A percentile compares a stretch with the other conserved stretches of the same genome.
phyloP scores from a whole-genome alignment of 2,329 filamentous ascomycete species.

The Pseudogymnoascus sp. region DNA sequence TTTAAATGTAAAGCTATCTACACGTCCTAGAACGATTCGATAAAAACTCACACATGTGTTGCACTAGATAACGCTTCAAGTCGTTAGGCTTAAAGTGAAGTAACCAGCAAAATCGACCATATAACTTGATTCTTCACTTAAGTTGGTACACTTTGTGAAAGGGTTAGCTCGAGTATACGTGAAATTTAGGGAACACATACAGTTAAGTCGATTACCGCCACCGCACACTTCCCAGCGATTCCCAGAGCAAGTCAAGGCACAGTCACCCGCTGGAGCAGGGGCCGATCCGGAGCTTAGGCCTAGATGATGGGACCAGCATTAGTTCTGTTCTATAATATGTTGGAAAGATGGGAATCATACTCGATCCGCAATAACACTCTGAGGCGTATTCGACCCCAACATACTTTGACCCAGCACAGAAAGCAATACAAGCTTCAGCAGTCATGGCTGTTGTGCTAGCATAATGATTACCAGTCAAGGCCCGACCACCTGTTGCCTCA shows the following conservation, averaged over 20 bases:
- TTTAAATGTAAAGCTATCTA: too few species aligned
- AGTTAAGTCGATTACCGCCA: conserved; percentile 10
- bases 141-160: not conserved
- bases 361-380: not conserved
- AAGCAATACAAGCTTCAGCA: not conserved
- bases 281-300: not conserved
- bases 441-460: not conserved
- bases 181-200: not conserved
- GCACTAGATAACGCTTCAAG: too few species aligned
- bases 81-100: too few species aligned
- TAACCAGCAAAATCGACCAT: too few species aligned
- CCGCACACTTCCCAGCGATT: conserved; percentile 12
- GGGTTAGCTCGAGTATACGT: not conserved
- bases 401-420: conserved; percentile 8
- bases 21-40: too few species aligned
- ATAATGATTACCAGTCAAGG: too few species aligned
- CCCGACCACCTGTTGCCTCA: too few species aligned
- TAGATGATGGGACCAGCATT: not conserved
- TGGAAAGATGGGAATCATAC: not conserved
- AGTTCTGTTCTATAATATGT: not conserved
- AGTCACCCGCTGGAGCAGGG: not conserved
- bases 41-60: too few species aligned
- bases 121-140: not conserved
- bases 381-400: conserved; percentile 11
- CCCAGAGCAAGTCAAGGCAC: conserved; percentile 4